Evolutionary conservation across 1,284 basidiomycete species (phyloP).

Genomic region (Moniliella sp.): DNA sequence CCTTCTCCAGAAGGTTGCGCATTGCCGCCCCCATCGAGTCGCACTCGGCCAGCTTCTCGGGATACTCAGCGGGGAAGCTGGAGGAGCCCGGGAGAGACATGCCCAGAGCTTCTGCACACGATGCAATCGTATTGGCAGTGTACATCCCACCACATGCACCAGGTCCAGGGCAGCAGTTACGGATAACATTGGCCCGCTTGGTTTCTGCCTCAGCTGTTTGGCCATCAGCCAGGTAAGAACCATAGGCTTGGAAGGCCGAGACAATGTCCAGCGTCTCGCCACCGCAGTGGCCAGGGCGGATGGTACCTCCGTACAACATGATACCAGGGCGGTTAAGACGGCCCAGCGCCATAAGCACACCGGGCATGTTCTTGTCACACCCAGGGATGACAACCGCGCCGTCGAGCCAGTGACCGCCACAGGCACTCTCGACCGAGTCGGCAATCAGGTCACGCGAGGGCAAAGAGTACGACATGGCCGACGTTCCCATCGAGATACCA

Average conservation of each 20-base stretch:
- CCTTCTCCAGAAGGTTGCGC: conserved; percentile 27
- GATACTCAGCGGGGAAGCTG: conserved; percentile 28
- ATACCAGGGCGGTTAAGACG: conserved; percentile 30
- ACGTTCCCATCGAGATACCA: conserved; percentile 32
- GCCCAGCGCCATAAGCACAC: conserved; percentile 30
- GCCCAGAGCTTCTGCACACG: conserved; percentile 27
- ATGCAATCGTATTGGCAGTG: conserved; percentile 33
- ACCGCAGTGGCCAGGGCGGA: conserved; percentile 23
- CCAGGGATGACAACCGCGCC: conserved; percentile 28
- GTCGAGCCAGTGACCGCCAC: conserved; percentile 32
- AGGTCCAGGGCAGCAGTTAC: conserved; percentile 26
- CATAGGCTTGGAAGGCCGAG: conserved; percentile 30
- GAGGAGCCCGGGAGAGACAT: conserved; percentile 30
- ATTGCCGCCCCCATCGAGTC: conserved; percentile 21
- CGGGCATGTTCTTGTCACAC: conserved; percentile 35
- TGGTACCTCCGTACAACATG: conserved; percentile 33
- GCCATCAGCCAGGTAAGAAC: conserved; percentile 25
- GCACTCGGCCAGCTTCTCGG: conserved; percentile 26
- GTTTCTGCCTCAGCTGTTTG: conserved; percentile 23
- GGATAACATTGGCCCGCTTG: conserved; percentile 25
- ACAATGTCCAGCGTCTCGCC: conserved; percentile 25
- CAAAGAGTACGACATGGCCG: conserved; percentile 30
- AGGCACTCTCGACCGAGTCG: conserved; percentile 27
- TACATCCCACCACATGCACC: conserved; percentile 34
- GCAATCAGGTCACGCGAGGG: conserved; percentile 30